phyloP scores from a whole-genome alignment of 331 rosid species.

The Malus hybrid region DNA sequence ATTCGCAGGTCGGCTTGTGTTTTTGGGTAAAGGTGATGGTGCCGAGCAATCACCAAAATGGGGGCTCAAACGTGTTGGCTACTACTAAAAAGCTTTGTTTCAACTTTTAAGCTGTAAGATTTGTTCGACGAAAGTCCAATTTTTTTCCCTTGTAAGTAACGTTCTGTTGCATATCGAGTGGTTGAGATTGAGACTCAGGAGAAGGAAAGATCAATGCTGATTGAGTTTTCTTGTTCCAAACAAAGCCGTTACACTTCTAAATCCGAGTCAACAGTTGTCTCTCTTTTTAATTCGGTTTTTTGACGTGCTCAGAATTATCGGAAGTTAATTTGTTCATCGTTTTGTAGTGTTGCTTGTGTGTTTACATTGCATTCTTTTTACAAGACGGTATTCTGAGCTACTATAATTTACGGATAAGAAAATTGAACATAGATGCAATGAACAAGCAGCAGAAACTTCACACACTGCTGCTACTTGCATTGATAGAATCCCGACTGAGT shows the following conservation, averaged over 20 bases:
- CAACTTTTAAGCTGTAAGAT: not conserved
- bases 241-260: not conserved
- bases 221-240: not conserved
- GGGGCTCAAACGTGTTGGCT: slow-evolving; percentile 51
- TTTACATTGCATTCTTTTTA: not conserved
- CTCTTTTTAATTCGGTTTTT: not conserved
- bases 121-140: not conserved
- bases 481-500: slow-evolving; percentile 41
- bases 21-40: slow-evolving; percentile 47
- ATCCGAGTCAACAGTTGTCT: not conserved
- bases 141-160: not conserved
- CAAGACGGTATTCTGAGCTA: not conserved
- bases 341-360: no score
- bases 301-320: not conserved
- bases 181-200: not conserved
- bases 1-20: slow-evolving; percentile 64
- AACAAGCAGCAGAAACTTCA: slow-evolving; percentile 17
- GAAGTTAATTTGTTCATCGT: no score
- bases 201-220: no score
- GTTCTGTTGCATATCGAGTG: not conserved
- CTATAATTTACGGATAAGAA: no score
- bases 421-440: not conserved
- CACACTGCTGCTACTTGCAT: slow-evolving; percentile 23
- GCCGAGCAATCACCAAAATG: slow-evolving; percentile 17
- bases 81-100: slow-evolving; percentile 28